Percentiles rank a stretch among this genome's conserved stretches.
Evolutionary conservation across 371 early-diverging fungal species (phyloP).

Genomic region (Saksenaea oblongispora): DNA sequence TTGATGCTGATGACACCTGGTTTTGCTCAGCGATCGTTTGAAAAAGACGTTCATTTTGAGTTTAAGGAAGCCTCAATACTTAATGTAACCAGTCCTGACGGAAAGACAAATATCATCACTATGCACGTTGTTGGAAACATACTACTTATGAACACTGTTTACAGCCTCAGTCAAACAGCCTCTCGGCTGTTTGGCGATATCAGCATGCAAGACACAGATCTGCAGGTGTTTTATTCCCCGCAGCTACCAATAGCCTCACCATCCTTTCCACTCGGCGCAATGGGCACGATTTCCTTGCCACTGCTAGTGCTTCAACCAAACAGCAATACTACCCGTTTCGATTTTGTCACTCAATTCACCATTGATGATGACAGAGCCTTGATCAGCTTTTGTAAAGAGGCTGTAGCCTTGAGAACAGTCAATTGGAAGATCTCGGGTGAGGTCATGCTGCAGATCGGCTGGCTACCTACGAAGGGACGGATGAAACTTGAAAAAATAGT

Average conservation of each 20-base stretch:
- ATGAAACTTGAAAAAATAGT: constrained; percentile 34
- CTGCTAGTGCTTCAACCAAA: constrained; percentile 19
- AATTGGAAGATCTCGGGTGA: constrained; percentile 40
- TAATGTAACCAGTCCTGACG: constrained; percentile 26
- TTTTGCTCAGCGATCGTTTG: constrained; percentile 44
- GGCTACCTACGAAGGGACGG: constrained; percentile 23
- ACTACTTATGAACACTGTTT: constrained; percentile 21
- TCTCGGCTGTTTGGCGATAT: constrained; percentile 31
- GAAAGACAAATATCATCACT: constrained; percentile 19
- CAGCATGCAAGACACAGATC: constrained; percentile 14
- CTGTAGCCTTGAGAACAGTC: constrained; percentile 32
- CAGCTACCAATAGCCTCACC: not conserved
- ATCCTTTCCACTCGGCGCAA: not conserved
- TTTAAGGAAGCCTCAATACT: constrained; percentile 41
- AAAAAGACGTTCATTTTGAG: constrained; percentile 29
- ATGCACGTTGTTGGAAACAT: constrained; percentile 46
- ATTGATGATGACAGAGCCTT: constrained; percentile 36
- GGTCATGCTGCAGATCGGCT: constrained; percentile 27
- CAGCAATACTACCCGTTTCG: constrained; percentile 29
- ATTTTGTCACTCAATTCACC: constrained; percentile 40
- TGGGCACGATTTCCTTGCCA: constrained; percentile 43
- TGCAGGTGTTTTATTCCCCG: constrained; percentile 23
- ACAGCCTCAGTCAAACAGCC: constrained; percentile 20
- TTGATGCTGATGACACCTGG: constrained; percentile 44
- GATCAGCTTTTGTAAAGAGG: constrained; percentile 42